Percentiles rank a stretch among this genome's conserved stretches.
Evolutionary conservation across 2,329 filamentous ascomycete species (phyloP).

Genomic region (Talaromyces islandicus): DNA sequence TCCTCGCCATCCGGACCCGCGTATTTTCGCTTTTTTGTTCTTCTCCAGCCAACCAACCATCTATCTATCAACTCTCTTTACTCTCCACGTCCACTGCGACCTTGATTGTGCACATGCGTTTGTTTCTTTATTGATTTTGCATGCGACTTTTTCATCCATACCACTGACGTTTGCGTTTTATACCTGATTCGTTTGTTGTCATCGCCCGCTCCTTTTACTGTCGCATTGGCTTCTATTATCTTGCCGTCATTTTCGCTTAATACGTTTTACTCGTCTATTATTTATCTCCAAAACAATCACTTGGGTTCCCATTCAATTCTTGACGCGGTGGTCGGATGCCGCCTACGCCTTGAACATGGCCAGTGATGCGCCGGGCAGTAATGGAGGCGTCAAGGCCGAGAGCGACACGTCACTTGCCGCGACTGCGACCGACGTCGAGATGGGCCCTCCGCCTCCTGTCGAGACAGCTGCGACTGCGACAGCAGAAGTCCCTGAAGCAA

Average conservation of each 20-base stretch:
- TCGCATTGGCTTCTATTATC: not conserved
- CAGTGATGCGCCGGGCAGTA: constrained; percentile 22
- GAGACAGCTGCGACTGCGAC: constrained; percentile 14
- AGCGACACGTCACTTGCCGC: not conserved
- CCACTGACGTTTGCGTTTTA: not conserved
- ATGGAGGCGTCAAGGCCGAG: constrained; percentile 16
- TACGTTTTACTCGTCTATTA: not conserved
- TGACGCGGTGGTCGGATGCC: not conserved
- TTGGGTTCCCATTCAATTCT: not conserved
- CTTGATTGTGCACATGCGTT: not conserved
- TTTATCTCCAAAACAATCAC: not conserved
- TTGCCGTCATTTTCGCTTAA: not conserved
- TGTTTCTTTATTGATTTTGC: not conserved
- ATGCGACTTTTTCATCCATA: not conserved
- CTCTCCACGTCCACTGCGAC: not conserved
- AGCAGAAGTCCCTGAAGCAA: not conserved
- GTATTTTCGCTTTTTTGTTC: not conserved
- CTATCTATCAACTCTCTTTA: not conserved
- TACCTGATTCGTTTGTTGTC: not conserved
- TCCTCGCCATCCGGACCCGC: not conserved
- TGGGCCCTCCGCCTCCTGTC: not conserved
- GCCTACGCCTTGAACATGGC: constrained; percentile 19
- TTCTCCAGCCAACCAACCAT: not conserved
- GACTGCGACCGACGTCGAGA: constrained; percentile 8
- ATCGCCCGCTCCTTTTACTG: not conserved